Base-by-base conservation (phyloP, 495 filamentous ascomycete genomes). In the Aspergillus wentii region DNA sequence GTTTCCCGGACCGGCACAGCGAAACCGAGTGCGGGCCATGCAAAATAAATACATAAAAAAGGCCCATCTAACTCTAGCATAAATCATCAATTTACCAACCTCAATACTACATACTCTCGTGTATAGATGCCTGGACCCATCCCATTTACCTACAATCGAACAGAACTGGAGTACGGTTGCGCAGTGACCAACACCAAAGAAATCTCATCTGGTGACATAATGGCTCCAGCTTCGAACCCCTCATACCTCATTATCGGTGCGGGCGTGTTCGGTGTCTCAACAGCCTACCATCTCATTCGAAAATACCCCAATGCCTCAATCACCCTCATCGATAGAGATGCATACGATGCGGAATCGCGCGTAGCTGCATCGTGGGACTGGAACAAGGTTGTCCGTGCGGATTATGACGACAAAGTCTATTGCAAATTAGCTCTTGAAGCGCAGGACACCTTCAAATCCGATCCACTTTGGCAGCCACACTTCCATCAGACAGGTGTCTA, bases 301-400 rank as follows among this genome's bases (percentile, higher is more conserved):
- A 57, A 55, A 28, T 67, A 71, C 49, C 72, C 76, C 18, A 44
- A 59, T 45, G 65, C 74, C 2, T 60, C 57, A 3, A 55, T 83
- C n/a, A 74, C 64, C 1, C 61, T 85, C 3, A 48, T 84, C 33
- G 79, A 85, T 51, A 68, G 80, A 8, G 51, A 73, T 56, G 51
- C 62, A 33, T 69, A 69, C 38, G 51, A 59, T 41, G 41, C 56
- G 28, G 48, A 69, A 42, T 49, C 61, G 46, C 57, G 57, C 0
- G 57, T 61, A 9, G 78, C 74, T 15, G 80, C 80, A 17, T 82
- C 80, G 1, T 75, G 73, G 64, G 80, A 85, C 57, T 77, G 75
- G 66, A 83, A 82, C 50, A 83, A 83, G 46, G 75, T 83, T 11
- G 57, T 84, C 14, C 78, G 82, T 48, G 69, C 79, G 38, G 81